A percentile compares a stretch with the other conserved stretches of the same genome.
These are phyloP conservation scores for Heritiera littoralis DNA, from an alignment of 345 rosid genomes.

Conservation along the genomic window DNA sequence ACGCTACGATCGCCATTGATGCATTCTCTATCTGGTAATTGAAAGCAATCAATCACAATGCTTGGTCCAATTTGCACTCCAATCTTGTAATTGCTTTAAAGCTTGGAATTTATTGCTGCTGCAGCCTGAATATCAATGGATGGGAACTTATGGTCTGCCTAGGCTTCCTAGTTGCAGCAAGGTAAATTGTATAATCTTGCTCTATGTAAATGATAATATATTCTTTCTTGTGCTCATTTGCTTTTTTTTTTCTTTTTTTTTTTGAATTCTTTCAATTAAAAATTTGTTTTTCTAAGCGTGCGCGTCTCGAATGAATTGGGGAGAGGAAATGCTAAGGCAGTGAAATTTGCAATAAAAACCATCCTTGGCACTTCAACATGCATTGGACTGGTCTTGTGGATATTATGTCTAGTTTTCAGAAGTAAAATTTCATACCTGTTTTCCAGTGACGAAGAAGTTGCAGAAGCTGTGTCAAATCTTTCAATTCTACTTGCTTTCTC, in stretches of 20 bases:
- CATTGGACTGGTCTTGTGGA: slow-evolving; percentile 35
- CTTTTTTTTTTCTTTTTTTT: neutral
- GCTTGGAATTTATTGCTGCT: neutral
- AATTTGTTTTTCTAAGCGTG: slow-evolving; percentile 33
- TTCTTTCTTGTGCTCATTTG: neutral
- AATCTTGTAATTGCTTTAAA: neutral
- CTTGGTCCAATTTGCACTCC: neutral
- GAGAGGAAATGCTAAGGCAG: slow-evolving; percentile 40
- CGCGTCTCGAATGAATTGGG: slow-evolving; percentile 56
- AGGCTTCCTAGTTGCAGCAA: slow-evolving; percentile 36
- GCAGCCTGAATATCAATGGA: slow-evolving; percentile 41
- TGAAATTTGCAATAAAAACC: slow-evolving; percentile 40
- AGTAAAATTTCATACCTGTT: slow-evolving; percentile 35
- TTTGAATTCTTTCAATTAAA: no score
- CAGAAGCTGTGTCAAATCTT: slow-evolving; percentile 34
- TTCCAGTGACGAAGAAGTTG: slow-evolving; percentile 32
- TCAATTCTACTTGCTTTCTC: slow-evolving; percentile 44
- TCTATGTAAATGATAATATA: neutral
- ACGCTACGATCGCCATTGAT: slow-evolving; percentile 35
- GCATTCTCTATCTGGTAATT: slow-evolving; percentile 48
- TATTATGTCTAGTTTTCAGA: slow-evolving; percentile 36
- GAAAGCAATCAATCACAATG: neutral
- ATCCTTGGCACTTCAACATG: slow-evolving; percentile 18
- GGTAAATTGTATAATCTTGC: slow-evolving; percentile 21
- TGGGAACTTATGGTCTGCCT: slow-evolving; percentile 45